Base-by-base conservation (phyloP, 768 basidiomycete species). In the Plicaturopsis crispa region DNA sequence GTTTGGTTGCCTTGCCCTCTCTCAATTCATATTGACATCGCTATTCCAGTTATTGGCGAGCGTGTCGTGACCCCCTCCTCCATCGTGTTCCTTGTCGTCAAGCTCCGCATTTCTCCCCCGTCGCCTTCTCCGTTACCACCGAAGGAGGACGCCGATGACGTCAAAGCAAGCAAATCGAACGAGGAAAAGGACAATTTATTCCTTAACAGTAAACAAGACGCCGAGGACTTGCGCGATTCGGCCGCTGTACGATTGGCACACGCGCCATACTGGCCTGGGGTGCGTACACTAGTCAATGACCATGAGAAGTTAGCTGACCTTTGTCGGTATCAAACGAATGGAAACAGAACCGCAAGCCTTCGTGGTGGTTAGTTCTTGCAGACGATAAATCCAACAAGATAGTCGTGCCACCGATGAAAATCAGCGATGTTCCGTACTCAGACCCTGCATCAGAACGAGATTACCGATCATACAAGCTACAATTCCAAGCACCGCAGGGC, bases 401-500 rank as follows among this genome's bases (percentile, higher is more conserved):
- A 31, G 84, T 94, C 30, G 88, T 96, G 1, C 89, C 90, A 12
- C 93, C 93, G 0, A 61, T 82, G 53, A 82, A 79, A 54, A 74
- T 96, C 47, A 69, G 72, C 17, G 89, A 92, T 45, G 73, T 96
- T 11, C 91, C 91, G 1, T 70, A 62, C 34, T 67, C 76, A 30
- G 63, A 81, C 28, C 60, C 63, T 30, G 57, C 65, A 18, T 55
- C 62, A 28, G 59, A 61, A 22, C 65, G 72, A 33, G 75, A 84
- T 52, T 85, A 83, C 56, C 77, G 91, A 39, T 72, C 80, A 13
- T 93, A 90, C 70, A 89, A 88, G 60, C 63, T 96, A 31, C 88
- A 90, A 54, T 97, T 98, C 75, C 93, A 96, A 56, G 92, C 89
- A 3, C 96, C 96, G 5, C 84, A 81, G 17, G 76, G 73, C 34